Base-by-base conservation (phyloP, 495 filamentous ascomycete species). In the Xylaria castorea region DNA sequence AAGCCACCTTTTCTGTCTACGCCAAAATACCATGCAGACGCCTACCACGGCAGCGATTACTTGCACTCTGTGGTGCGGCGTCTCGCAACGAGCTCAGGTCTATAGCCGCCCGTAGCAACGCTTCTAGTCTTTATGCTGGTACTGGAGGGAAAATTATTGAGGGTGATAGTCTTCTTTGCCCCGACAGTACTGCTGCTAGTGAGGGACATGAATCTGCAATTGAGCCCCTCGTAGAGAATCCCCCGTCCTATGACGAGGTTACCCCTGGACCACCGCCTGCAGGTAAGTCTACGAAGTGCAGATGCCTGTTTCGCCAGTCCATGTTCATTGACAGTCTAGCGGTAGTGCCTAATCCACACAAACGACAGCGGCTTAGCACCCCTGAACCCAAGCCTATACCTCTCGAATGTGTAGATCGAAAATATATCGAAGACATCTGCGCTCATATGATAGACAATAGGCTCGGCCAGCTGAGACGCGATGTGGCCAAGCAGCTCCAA, bases 351-450 rank as follows among this genome's bases (percentile, higher is more conserved):
- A 18, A 38, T 44, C 57, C 38, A 34, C 22, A 60, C 34, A 70
- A 70, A 70, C 51, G 57, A 34, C 67, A 25, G n/a, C 67, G 67
- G 38, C 25, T 46, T 46, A 46, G 55, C 53, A 61, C 38, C 16
- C 38, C 67, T 27, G 53, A 61, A 40, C 12, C 67, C 18, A 22
- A 67, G 25, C n/a, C 46, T 16, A n/a, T 8, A 27, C 14, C 48
- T 53, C 9, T 22, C 36, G 38, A 50, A 61, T 38, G 38, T 36
- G n/a, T 70, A 11, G 57, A 61, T 11, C 67, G 67, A 44, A 70
- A 70, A 62, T 70, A 70, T 61, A 70, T 70, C 38, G 53, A 70
- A 38, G 67, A 70, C 0, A 61, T 70, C n/a, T 70, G 67, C 16
- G 51, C 67, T 46, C 67, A 61, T 2, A 70, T 70, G 67, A 32